Conservation (phyloP, 1,284 basidiomycete genomes). For the Rhodotorula sp. region DNA sequence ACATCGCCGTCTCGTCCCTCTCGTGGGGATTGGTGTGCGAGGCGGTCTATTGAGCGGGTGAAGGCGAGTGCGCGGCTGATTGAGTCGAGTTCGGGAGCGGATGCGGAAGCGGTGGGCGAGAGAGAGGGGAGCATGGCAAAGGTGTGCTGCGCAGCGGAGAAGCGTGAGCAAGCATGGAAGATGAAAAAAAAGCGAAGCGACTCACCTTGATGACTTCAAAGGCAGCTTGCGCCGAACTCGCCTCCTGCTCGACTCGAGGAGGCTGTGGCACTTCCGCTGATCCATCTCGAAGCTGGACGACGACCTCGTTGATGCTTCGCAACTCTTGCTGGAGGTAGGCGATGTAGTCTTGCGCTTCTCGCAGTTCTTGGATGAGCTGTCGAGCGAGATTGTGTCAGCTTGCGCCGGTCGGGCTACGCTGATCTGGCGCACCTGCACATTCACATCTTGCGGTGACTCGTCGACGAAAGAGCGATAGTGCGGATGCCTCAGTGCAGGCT, state of each 20-base stretch:
- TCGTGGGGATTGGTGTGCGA: background rate
- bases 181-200: background rate
- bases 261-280: background rate
- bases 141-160: slow-evolving; percentile 1
- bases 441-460: background rate
- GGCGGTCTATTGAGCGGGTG: slow-evolving; percentile 8
- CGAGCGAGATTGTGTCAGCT: background rate
- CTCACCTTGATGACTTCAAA: slow-evolving; percentile 22
- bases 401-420: too few relatives aligned
- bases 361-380: slow-evolving; percentile 26
- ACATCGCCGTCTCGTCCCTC: slow-evolving; percentile 17
- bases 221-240: background rate
- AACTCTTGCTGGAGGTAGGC: slow-evolving; percentile 24
- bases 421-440: slow-evolving; percentile 11
- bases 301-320: slow-evolving; percentile 12
- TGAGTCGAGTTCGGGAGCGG: slow-evolving; percentile 5
- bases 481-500: background rate
- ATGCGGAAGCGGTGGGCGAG: background rate
- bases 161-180: background rate
- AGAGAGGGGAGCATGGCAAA: slow-evolving; percentile 12
- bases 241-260: background rate
- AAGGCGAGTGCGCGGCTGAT: slow-evolving; percentile 17
- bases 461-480: background rate
- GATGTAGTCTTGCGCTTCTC: slow-evolving; percentile 33
- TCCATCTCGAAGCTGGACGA: background rate